Base-by-base conservation (phyloP, 805 yeast genomes). In the Metschnikowia borealis region DNA sequence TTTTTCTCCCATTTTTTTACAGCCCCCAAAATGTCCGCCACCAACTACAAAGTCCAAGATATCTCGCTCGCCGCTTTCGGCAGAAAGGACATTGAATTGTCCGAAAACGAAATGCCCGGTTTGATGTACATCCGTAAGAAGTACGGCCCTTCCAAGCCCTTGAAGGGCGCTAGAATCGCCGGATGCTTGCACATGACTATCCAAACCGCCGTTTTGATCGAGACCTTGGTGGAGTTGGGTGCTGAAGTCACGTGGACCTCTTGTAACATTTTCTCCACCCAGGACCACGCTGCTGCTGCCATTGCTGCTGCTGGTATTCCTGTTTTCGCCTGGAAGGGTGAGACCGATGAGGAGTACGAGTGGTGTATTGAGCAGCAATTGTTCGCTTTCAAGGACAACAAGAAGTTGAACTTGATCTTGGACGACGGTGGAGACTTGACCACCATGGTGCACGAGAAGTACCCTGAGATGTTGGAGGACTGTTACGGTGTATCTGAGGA, bases 311-410 rank as follows among this genome's bases (percentile, higher is more conserved):
- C 97, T 62, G 99, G 99, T 79, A 95, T 92, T 54, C 98, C 99
- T 70, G 99, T 92, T 61, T 92, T 89, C 65, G 99, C 99, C 67
- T 92, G 99, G 99, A 92, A 92, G 84, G 98, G 99, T 74, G 98
- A 92, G 84, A 89, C 98, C 75, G 99, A 92, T 78, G 98, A 92
- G 82, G 99, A 92, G 81, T 94, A 92, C 84, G 71, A 83, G 70
- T 92, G 99, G 99, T 92, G 99, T 84, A 89, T 92, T 66, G 97
- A 94, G 81, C 98, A 92, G 81, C 98, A 94, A 82, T 85, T 92
- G 75, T 90, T 87, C 69, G 88, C 98, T 57, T 92, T 92, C 92
- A 92, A 92, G 82, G 96, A 91, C 75, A 85, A 82, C 74, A 83
- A 87, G 82, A 87, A 88, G 78, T 87, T 92, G 75, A 92, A 92